Evolutionary conservation across 805 yeast species (phyloP), one percentile per base, ranked within the genome.

Genomic region (Yarrowia divulgata): DNA sequence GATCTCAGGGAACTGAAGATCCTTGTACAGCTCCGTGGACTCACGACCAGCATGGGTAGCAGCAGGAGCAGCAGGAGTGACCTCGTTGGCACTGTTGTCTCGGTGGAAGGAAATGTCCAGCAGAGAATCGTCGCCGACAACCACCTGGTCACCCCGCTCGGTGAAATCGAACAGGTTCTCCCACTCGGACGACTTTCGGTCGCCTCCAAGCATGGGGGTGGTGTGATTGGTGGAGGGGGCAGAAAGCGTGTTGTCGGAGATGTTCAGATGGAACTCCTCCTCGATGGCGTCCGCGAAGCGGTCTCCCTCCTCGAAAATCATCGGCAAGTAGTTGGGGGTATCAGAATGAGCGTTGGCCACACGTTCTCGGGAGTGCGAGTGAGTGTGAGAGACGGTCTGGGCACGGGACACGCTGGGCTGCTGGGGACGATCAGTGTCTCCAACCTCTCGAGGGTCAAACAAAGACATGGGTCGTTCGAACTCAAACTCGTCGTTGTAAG

Each of bases 221-320:
- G 54, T 66, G 39, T 32, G 57, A 32, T 70, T 60, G 35, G 49
- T 48, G 23, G 57, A 42, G 9, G 32, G 39, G 7, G 60, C 67
- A 19, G 58, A 54, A 9, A 34, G 45, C 8, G 58, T 39, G 40
- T 40, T 46, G 40, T 75, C 70, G 32, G 52, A 43, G 12, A 74
- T 69, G 70, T 74, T 73, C 58, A 71, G 46, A 34, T 77, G 77
- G 62, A 77, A 73, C 67, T 77, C 81, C 50, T 78, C 78, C 70
- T 77, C 81, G 10, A 78, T 72, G 16, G 80, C 79, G 67, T 77
- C 80, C 1, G 80, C 79, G 69, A 79, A 79, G 57, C 79, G 62
- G 64, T 78, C 62, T 5, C 62, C 81, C 50, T 79, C 81, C 62
- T 79, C 81, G 64, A 79, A 79, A 34, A 79, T 78, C 80, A 78